These are phyloP conservation scores for Colletotrichum phormii DNA, from an alignment of 2,329 filamentous ascomycete species.

Conservation along the genomic window DNA sequence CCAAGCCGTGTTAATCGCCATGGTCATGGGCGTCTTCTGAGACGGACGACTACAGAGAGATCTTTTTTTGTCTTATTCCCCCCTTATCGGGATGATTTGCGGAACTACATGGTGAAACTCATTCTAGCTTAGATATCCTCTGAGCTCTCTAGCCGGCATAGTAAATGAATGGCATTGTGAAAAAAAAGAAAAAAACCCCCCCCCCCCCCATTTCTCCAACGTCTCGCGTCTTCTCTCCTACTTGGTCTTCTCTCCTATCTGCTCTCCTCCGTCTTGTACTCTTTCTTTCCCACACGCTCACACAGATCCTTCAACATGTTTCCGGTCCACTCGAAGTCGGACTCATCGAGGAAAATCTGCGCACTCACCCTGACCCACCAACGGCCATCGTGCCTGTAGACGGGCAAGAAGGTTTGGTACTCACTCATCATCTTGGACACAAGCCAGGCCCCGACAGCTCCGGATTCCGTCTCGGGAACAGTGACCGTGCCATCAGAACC, in stretches of 20 bases:
- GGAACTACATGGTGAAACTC: conserved; percentile 1
- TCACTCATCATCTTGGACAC: conserved; percentile 63
- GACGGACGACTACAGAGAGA: conserved; percentile 15
- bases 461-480: conserved; percentile 46
- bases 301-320: conserved; percentile 64
- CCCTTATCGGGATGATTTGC: neutral
- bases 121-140: conserved; percentile 23
- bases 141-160: conserved; percentile 29
- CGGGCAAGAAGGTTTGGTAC: conserved; percentile 78
- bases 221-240: no score
- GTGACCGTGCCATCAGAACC: conserved; percentile 39
- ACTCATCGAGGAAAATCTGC: conserved; percentile 85
- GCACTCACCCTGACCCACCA: conserved; percentile 82
- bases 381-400: conserved; percentile 69
- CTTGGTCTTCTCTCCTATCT: neutral
- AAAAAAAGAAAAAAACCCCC: no score
- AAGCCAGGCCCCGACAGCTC: conserved; percentile 68
- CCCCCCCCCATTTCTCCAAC: no score
- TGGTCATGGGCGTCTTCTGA: conserved; percentile 31
- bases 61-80: neutral
- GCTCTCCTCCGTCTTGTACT: neutral
- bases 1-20: conserved; percentile 21
- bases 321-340: conserved; percentile 81
- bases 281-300: conserved; percentile 48
- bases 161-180: conserved; percentile 27